phyloP scores from a whole-genome alignment of 148 eudicot species.

The Chenopodium berlandieri region DNA sequence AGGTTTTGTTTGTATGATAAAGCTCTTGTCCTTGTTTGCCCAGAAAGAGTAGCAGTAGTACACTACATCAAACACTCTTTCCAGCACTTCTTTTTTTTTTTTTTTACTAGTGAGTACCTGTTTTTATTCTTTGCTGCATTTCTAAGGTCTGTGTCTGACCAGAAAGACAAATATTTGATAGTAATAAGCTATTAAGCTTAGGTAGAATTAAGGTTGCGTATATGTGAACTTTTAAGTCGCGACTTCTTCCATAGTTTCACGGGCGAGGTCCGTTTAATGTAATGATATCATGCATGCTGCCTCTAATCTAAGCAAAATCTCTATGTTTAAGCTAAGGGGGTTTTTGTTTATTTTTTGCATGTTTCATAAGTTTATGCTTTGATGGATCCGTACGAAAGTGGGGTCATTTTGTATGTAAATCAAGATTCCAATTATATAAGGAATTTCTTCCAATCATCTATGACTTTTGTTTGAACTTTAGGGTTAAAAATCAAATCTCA shows the following conservation, averaged over 20 bases:
- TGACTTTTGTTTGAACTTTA: constrained; percentile 10
- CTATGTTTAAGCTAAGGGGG: neutral
- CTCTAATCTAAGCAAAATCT: neutral
- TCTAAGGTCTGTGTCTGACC: neutral
- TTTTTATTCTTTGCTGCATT: constrained; percentile 3
- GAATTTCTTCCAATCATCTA: neutral
- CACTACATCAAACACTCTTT: neutral
- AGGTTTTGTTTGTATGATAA: no score
- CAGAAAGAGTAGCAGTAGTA: neutral
- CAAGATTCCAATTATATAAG: neutral
- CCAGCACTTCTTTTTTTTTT: neutral
- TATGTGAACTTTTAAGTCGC: neutral
- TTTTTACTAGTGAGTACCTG: neutral
- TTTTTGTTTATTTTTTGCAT: no score
- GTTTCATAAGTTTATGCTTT: neutral
- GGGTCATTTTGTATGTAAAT: neutral
- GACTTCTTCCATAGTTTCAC: neutral
- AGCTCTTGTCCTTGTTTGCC: neutral
- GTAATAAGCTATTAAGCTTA: no score
- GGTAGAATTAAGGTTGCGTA: neutral
- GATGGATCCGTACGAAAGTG: constrained; percentile 3
- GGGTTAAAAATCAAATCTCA: constrained; percentile 11
- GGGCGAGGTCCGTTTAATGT: neutral
- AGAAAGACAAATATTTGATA: no score
- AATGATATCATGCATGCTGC: neutral